These are phyloP conservation scores for Apiospora aurea DNA, from an alignment of 2,329 filamentous ascomycete species.

Conservation along the genomic window DNA sequence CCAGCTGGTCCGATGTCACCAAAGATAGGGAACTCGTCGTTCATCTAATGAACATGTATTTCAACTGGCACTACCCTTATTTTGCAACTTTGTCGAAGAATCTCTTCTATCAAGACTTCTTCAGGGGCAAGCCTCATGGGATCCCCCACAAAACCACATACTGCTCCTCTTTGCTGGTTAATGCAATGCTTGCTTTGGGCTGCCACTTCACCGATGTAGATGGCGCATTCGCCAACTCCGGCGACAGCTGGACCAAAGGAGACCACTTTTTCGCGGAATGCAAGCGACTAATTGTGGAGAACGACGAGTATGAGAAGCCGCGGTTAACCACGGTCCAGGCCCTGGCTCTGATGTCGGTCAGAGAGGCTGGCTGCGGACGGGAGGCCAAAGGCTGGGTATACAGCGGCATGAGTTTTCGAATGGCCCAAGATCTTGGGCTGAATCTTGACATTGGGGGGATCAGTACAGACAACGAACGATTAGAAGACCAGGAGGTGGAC, in stretches of 20 bases:
- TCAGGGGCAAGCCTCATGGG: slow-evolving; percentile 68
- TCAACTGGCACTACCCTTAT: slow-evolving; percentile 96
- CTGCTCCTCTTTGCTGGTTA: slow-evolving; percentile 89
- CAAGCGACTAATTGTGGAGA: slow-evolving; percentile 86
- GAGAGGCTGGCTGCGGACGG: slow-evolving; percentile 91
- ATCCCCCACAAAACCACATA: slow-evolving; percentile 68
- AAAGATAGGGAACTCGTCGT: slow-evolving; percentile 78
- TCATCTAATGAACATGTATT: slow-evolving; percentile 96
- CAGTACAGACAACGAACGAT: slow-evolving; percentile 60
- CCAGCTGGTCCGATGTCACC: slow-evolving; percentile 89
- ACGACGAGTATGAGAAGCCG: slow-evolving; percentile 92
- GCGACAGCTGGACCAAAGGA: slow-evolving; percentile 84
- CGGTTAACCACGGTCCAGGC: slow-evolving; percentile 91
- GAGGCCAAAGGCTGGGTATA: slow-evolving; percentile 99
- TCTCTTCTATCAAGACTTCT: slow-evolving; percentile 86
- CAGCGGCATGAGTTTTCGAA: slow-evolving; percentile 96
- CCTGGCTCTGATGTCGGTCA: slow-evolving; percentile 91
- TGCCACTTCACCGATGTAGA: slow-evolving; percentile 88
- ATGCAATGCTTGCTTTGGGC: slow-evolving; percentile 90
- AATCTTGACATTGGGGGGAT: slow-evolving; percentile 81
- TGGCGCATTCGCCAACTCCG: slow-evolving; percentile 73
- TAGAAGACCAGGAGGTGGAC: slow-evolving; percentile 86
- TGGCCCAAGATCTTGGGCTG: slow-evolving; percentile 93
- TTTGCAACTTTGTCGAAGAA: slow-evolving; percentile 90
- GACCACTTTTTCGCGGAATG: slow-evolving; percentile 97